Evolutionary conservation across 495 filamentous ascomycete species (phyloP), one percentile per base, ranked within the genome.

Genomic region (Penicillium simplicissimum): DNA sequence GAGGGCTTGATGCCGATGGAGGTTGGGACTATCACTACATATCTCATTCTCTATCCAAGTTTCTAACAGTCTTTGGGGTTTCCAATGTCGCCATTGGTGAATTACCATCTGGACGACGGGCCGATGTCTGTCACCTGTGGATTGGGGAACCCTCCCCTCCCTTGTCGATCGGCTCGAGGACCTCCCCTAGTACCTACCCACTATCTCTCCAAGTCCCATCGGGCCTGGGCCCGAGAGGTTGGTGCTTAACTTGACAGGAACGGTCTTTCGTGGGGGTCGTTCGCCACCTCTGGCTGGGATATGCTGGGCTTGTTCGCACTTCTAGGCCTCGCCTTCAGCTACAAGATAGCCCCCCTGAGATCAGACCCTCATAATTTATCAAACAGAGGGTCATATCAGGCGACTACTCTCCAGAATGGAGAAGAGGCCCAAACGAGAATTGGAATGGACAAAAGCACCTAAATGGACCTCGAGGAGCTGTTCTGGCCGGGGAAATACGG

Each of bases 291-390:
- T 13, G 9, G 8, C 19, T 11, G 11, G 45, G 45, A 49, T 49
- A 31, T 49, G 45, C 23, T 31, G 23, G 45, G 11, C 17, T 49
- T 49, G 45, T 15, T 49, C 21, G 23, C 45, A 25, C 21, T 14
- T 47, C 43, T 47, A 23, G 43, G 43, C 43, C 21, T 25, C 43
- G 5, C 9, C 23, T 56, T 64, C 57, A 64, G 52, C 57, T 58
- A 21, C 28, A 31, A 5, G n/a, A 31, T 5, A n/a, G 0, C 56
- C 56, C 66, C 68, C 69, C 67, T 71, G 69, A 69, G 67, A 65
- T 71, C 67, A 65, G 66, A 67, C 69, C 53, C 47, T 64, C 56
- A 38, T 60, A 54, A 61, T 49, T 63, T 8, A 17, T 36, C 42
- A 40, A 55, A 52, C 53, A 13, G 61, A 51, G 19, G 19, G 17